These are phyloP conservation scores for Colletotrichum tanaceti DNA, from an alignment of 2,329 filamentous ascomycete genomes.

Conservation along the genomic window DNA sequence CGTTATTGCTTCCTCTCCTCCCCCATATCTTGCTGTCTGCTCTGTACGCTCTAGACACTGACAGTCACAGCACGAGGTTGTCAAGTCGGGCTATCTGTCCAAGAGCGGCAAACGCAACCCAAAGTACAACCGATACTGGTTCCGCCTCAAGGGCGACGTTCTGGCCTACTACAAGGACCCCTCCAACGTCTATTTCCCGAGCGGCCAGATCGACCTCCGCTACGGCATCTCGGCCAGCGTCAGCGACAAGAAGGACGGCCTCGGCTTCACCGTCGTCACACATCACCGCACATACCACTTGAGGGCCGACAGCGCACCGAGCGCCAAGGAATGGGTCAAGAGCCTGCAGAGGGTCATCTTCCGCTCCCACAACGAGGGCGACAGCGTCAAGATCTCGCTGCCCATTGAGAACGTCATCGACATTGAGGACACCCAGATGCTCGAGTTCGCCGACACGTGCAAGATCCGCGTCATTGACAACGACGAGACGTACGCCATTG, in stretches of 20 bases:
- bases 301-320: constrained; percentile 85
- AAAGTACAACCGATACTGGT: constrained; percentile 92
- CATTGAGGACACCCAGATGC: constrained; percentile 89
- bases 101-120: constrained; percentile 92
- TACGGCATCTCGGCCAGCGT: constrained; percentile 90
- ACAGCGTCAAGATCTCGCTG: constrained; percentile 95
- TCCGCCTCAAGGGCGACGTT: constrained; percentile 90
- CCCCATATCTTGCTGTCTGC: background rate
- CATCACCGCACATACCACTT: constrained; percentile 88
- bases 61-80: constrained; percentile 69
- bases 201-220: constrained; percentile 89
- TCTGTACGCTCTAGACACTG: background rate
- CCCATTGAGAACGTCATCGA: constrained; percentile 91
- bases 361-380: constrained; percentile 92
- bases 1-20: constrained; percentile 47
- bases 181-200: constrained; percentile 89
- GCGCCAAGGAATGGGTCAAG: constrained; percentile 97
- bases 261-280: constrained; percentile 84
- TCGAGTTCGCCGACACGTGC: constrained; percentile 92
- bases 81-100: constrained; percentile 88
- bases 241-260: constrained; percentile 79
- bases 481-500: constrained; percentile 92
- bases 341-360: constrained; percentile 95
- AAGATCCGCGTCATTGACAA: constrained; percentile 94
- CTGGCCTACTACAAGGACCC: constrained; percentile 89